Evolutionary conservation across 495 filamentous ascomycete genomes (phyloP).

Genomic region (Trichocladium uniseriatum): DNA sequence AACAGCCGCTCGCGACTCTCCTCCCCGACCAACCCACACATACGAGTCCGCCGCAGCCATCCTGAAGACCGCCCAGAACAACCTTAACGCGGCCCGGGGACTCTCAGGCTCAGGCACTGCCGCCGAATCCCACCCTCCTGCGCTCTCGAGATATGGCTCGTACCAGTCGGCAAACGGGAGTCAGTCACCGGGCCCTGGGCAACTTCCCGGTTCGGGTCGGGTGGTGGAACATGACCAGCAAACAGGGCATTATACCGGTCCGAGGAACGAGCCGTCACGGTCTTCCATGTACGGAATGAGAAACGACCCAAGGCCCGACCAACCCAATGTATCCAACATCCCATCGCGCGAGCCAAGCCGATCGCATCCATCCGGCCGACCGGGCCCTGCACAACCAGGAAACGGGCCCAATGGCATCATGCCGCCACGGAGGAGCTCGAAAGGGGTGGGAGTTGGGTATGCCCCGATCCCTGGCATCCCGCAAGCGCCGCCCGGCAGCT

Average conservation of each 20-base stretch:
- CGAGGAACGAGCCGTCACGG: slow-evolving; percentile 56
- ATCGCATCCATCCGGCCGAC: slow-evolving; percentile 52
- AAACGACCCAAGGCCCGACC: slow-evolving; percentile 53
- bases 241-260: slow-evolving; percentile 39
- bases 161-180: slow-evolving; percentile 21
- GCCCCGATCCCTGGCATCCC: slow-evolving; percentile 33
- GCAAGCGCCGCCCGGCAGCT: slow-evolving; percentile 36
- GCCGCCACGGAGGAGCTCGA: slow-evolving; percentile 60
- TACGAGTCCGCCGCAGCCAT: slow-evolving; percentile 31
- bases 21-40: slow-evolving; percentile 27
- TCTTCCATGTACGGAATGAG: slow-evolving; percentile 51
- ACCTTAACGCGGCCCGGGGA: slow-evolving; percentile 22
- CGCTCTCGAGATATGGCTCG: slow-evolving; percentile 26
- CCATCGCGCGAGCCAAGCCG: slow-evolving; percentile 62
- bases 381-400: slow-evolving; percentile 37
- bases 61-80: slow-evolving; percentile 26
- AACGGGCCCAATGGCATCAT: slow-evolving; percentile 46
- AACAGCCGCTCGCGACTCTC: slow-evolving; percentile 6
- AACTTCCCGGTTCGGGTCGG: slow-evolving; percentile 3
- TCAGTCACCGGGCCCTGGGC: slow-evolving; percentile 2
- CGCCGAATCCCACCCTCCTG: slow-evolving; percentile 37
- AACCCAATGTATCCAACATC: slow-evolving; percentile 52
- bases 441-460: slow-evolving; percentile 46
- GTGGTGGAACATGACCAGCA: slow-evolving; percentile 26
- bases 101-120: slow-evolving; percentile 32